phyloP scores from a whole-genome alignment of 2,329 filamentous ascomycete species.

The Colletotrichum endophyticum region DNA sequence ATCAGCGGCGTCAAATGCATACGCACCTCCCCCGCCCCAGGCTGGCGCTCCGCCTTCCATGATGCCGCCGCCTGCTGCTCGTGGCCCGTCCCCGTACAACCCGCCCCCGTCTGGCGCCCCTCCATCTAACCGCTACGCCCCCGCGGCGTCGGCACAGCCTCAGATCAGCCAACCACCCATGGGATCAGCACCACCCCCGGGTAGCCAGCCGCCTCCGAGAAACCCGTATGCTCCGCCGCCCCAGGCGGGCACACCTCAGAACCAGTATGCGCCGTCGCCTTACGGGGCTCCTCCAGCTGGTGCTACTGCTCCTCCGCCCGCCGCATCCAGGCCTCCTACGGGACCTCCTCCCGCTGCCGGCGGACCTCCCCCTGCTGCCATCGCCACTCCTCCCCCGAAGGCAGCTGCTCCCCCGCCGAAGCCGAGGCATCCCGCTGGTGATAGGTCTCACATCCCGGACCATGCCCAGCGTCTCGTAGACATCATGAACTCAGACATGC shows the following conservation, averaged over 20 bases:
- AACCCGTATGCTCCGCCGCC: conserved; percentile 50
- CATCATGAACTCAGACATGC: conserved; percentile 82
- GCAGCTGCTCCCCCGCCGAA: conserved; percentile 57
- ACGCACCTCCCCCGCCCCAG: conserved; percentile 63
- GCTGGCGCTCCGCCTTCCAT: conserved; percentile 33
- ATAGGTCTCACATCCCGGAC: conserved; percentile 86
- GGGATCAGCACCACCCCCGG: conserved; percentile 41
- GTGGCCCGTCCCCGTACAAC: conserved; percentile 86
- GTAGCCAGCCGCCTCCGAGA: conserved; percentile 47
- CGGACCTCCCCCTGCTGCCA: conserved; percentile 26
- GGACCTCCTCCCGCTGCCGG: conserved; percentile 47
- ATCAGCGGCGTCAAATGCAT: conserved; percentile 65
- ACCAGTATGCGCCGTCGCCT: conserved; percentile 67
- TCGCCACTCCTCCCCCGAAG: conserved; percentile 51
- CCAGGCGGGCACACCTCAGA: conserved; percentile 49
- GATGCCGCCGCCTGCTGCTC: conserved; percentile 61
- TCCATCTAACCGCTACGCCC: conserved; percentile 78
- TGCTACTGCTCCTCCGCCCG: conserved; percentile 22
- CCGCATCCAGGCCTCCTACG: conserved; percentile 39
- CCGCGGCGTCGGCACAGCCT: conserved; percentile 63
- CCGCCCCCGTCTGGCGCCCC: conserved; percentile 73
- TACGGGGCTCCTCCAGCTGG: conserved; percentile 46
- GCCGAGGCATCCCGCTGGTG: conserved; percentile 78
- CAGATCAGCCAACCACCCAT: conserved; percentile 49
- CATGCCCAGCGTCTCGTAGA: conserved; percentile 81